Evolutionary conservation across 2,329 filamentous ascomycete genomes (phyloP), one percentile per base, ranked within the genome.

Genomic region (Fusarium aywerte): DNA sequence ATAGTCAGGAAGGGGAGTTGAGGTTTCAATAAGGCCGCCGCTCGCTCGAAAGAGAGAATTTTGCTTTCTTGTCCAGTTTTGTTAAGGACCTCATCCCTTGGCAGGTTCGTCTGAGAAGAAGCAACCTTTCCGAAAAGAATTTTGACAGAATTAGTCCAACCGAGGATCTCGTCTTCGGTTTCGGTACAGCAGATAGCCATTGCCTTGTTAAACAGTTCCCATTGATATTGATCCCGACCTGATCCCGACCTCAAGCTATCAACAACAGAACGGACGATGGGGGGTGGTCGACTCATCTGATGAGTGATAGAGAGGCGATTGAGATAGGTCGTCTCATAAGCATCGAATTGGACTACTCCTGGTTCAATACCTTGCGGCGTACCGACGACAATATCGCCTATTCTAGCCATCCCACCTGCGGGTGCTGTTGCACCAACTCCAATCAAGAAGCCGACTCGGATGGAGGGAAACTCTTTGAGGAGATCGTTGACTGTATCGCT

Each of bases 191-290:
- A 21, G 9, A 27, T 3, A 15, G 15, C 4, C 31, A 16, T 27
- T 3, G 20, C 7, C 15, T 4, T 13, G 0, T 5, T n/a, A 12
- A 21, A 16, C 13, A 44, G 7, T 8, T 32, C 20, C 5, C 38
- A 1, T 8, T 29, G 15, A 2, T 2, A 52, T 7, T 31, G 4
- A 15, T 2, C 7, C 0, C 29, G 55, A 5, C 48, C 48, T 0
- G 3, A 1, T 0, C 4, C 0, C 0, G 39, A 60, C 11, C n/a
- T 12, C 1, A 36, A 0, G 1, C 1, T 4, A 0, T 27, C 12
- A 6, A 61, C 4, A 2, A 8, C 31, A 0, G 12, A 23, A 0
- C 2, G 2, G 1, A 65, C 4, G 7, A 0, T 29, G 0, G 5
- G 2, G 0, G 62, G n/a, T 0, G 50, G 25, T 0, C 4, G 23